Evolutionary conservation across 2,329 filamentous ascomycete species (phyloP).

Genomic region (Pseudogymnoascus sp.): DNA sequence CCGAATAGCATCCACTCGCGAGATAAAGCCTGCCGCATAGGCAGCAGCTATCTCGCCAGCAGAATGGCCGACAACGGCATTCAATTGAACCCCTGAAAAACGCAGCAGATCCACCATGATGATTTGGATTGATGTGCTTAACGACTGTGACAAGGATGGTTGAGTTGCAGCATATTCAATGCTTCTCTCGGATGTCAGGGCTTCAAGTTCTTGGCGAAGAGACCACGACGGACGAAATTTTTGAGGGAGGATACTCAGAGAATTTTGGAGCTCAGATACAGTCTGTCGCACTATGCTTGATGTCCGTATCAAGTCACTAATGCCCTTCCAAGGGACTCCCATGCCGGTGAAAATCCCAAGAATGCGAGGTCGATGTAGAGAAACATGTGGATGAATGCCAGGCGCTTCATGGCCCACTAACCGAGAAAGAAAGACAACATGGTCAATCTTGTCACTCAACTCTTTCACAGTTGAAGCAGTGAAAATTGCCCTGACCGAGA

Average conservation of each 20-base stretch:
- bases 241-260: constrained; percentile 7
- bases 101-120: constrained; percentile 36
- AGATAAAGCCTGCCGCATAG: constrained; percentile 33
- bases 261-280: constrained; percentile 1
- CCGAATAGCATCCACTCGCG: constrained; percentile 25
- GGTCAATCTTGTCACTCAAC: constrained; percentile 12
- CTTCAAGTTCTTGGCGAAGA: constrained; percentile 30
- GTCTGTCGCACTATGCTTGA: background rate
- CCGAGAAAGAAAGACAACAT: too few species aligned
- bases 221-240: constrained; percentile 11
- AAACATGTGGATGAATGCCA: too few species aligned
- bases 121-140: constrained; percentile 42
- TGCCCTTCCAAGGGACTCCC: constrained; percentile 19
- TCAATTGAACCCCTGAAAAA: constrained; percentile 33
- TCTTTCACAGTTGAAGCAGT: constrained; percentile 2
- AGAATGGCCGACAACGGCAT: constrained; percentile 37
- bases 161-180: too few species aligned
- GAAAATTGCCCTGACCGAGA: background rate
- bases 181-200: constrained; percentile 12
- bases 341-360: constrained; percentile 20
- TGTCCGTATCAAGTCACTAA: constrained; percentile 16
- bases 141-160: constrained; percentile 34
- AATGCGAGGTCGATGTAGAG: constrained; percentile 2
- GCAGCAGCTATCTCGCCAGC: constrained; percentile 42
- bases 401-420: too few species aligned